Conservation (phyloP, 164 flowering plant genomes). For the Vitis amurensis region DNA sequence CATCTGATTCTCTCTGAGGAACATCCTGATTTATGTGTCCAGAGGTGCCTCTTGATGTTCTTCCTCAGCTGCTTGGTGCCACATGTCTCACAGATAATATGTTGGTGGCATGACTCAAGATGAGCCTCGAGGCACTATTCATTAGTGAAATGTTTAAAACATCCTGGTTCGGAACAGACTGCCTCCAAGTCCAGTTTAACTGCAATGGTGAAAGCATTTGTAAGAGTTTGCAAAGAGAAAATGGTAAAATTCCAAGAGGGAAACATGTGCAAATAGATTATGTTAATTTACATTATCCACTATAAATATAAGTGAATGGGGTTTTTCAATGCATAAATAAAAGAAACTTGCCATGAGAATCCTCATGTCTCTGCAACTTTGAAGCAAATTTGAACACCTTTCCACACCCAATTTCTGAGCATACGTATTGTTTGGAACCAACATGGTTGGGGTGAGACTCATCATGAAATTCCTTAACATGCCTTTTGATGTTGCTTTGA, state of each 20-base stretch:
- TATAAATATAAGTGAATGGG: neutral
- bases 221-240: neutral
- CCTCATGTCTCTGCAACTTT: constrained; percentile 62
- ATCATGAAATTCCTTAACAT: constrained; percentile 61
- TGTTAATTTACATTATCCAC: neutral
- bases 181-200: constrained; percentile 75
- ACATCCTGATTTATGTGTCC: constrained; percentile 38
- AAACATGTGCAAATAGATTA: neutral
- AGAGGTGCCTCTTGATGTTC: constrained; percentile 69
- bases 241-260: neutral
- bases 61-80: constrained; percentile 72
- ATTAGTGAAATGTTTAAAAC: constrained; percentile 68
- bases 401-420: constrained; percentile 74
- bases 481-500: constrained; percentile 66
- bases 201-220: constrained; percentile 25
- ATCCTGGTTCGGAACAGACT: constrained; percentile 73
- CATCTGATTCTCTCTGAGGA: constrained; percentile 50
- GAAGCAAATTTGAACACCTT: constrained; percentile 72
- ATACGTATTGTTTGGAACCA: constrained; percentile 42
- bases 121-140: constrained; percentile 72
- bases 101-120: constrained; percentile 50
- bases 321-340: constrained; percentile 21
- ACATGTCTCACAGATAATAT: constrained; percentile 69
- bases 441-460: constrained; percentile 16
- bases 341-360: constrained; percentile 72